Percentiles rank a stretch among this genome's conserved stretches.
phyloP scores from a whole-genome alignment of 2,329 filamentous ascomycete genomes.

The Neofusicoccum kwambonambiense region DNA sequence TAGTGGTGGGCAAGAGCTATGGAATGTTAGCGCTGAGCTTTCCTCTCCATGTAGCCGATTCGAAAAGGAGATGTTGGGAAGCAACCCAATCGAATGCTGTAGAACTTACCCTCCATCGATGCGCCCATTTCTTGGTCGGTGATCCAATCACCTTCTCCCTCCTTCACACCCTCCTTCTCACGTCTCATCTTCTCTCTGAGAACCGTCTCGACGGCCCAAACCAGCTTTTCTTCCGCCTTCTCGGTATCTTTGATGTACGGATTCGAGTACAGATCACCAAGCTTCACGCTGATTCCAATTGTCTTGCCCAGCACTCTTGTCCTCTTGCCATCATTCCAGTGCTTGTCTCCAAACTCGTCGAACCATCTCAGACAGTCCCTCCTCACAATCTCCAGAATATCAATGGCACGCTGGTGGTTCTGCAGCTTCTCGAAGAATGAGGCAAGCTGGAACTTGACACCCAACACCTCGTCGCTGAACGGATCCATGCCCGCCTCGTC shows the following conservation, averaged over 20 bases:
- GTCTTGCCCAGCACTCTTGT: slow-evolving; percentile 70
- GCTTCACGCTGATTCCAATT: slow-evolving; percentile 75
- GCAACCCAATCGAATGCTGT: background rate
- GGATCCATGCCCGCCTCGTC: slow-evolving; percentile 76
- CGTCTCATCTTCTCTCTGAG: slow-evolving; percentile 72
- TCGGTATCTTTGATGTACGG: slow-evolving; percentile 73
- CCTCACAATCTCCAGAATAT: slow-evolving; percentile 75
- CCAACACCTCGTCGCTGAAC: slow-evolving; percentile 86
- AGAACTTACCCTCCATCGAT: slow-evolving; percentile 62
- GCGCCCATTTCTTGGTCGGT: slow-evolving; percentile 70
- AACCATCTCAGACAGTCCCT: slow-evolving; percentile 61
- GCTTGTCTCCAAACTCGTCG: slow-evolving; percentile 43
- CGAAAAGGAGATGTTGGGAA: too few species aligned
- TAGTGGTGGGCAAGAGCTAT: slow-evolving; percentile 74
- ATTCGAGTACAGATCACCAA: slow-evolving; percentile 78
- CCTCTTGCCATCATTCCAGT: slow-evolving; percentile 47
- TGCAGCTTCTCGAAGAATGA: slow-evolving; percentile 76
- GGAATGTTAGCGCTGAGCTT: slow-evolving; percentile 30
- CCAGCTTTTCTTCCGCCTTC: slow-evolving; percentile 70
- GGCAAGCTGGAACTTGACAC: slow-evolving; percentile 80
- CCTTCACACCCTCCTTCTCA: slow-evolving; percentile 64
- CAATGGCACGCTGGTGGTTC: slow-evolving; percentile 67
- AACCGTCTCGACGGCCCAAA: slow-evolving; percentile 78
- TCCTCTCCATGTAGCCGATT: background rate
- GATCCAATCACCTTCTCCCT: slow-evolving; percentile 71